Base-by-base conservation (phyloP, 1,139 yeast species). In the Pichia sp. region DNA sequence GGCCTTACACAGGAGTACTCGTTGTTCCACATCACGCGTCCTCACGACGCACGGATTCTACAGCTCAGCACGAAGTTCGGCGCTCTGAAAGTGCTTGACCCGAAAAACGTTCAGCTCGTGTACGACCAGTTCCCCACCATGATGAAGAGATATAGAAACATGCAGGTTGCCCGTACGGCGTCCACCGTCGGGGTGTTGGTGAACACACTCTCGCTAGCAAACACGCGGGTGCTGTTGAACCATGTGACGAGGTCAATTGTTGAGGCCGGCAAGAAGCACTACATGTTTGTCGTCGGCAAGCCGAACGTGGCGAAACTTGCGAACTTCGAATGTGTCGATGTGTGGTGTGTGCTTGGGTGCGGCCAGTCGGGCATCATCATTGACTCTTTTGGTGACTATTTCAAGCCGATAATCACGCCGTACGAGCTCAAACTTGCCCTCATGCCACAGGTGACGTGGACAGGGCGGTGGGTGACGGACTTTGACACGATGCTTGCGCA, bases 281-380 rank as follows among this genome's bases (percentile, higher is more conserved):
- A 93, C 67, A 79, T 90, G 64, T 90, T 93, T 72, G 98, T 92
- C 7, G 99, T 93, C 7, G 99, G 99, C 15, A 95, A 95, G 68
- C 98, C 98, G n/a, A 93, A 93, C 65, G 97, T 93, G 5, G 96
- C 99, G 44, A 93, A 93, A 65, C 75, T 93, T 54, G 99, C 99
- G 11, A 93, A 93, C 69, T 93, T 95, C 67, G 98, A 92, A 60
- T 84, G 84, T 23, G 81, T 93, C 19, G 99, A 93, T 63, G 78
- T 88, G 31, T 93, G 99, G 98, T 92, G 95, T 65, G 81, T 93
- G 16, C 72, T 93, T 26, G 99, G 99, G 0, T 95, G 99, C 70
- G 92, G 95, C 15, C 90, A 90, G 63, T 93, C 95, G 55, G 98
- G 99, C 5, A 85, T 93, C 19, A 84, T 93, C 45, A 71, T 92